phyloP scores from a whole-genome alignment of 192 early-diverging fungal genomes.

The Geranomyces variabilis region DNA sequence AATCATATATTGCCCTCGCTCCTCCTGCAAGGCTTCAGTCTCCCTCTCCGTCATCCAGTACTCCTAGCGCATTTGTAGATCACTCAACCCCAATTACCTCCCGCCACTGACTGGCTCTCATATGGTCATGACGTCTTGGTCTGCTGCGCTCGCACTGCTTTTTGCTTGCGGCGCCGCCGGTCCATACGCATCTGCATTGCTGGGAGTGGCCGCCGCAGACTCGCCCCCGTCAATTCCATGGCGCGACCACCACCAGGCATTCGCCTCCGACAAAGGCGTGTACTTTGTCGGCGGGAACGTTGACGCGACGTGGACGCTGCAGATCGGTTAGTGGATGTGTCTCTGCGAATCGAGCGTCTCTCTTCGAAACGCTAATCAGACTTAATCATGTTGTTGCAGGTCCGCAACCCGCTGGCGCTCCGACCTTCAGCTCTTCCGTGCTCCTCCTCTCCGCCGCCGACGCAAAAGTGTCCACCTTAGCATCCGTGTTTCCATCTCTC shows the following conservation, averaged over 20 bases:
- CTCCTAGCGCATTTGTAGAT: too few relatives aligned
- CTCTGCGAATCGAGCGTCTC: not conserved
- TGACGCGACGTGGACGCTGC: not conserved
- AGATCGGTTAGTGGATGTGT: not conserved
- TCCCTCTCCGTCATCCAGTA: too few relatives aligned
- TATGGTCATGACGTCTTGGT: too few relatives aligned
- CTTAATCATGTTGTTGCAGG: not conserved
- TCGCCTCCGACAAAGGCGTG: conserved; percentile 17
- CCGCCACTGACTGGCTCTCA: too few relatives aligned
- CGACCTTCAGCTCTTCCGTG: not conserved
- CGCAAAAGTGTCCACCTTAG: not conserved
- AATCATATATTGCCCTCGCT: too few relatives aligned
- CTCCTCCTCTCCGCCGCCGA: conserved; percentile 2
- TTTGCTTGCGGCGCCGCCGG: too few relatives aligned
- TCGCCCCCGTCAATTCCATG: conserved; percentile 10
- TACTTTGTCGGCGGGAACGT: conserved; percentile 25
- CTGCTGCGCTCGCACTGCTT: too few relatives aligned
- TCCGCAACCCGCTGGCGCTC: not conserved
- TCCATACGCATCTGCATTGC: too few relatives aligned
- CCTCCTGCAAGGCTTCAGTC: too few relatives aligned
- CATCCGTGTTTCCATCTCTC: conserved; percentile 10
- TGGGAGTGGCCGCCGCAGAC: too few relatives aligned
- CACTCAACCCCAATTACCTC: too few relatives aligned
- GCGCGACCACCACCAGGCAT: conserved; percentile 25
- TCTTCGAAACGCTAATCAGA: too few relatives aligned